phyloP scores from a whole-genome alignment of 768 basidiomycete species.

The Auricularia heimuer region DNA sequence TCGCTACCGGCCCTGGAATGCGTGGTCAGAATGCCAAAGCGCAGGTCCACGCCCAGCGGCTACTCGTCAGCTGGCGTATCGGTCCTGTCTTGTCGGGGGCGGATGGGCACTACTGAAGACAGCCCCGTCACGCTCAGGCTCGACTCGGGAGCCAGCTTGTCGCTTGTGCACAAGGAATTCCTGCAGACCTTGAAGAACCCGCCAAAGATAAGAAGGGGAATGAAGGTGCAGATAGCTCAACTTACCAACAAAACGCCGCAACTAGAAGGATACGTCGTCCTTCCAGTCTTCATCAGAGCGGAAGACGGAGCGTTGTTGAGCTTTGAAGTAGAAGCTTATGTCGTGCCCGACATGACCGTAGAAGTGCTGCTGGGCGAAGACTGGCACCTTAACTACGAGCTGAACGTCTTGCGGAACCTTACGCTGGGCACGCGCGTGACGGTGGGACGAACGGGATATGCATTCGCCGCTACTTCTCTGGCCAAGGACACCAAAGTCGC shows the following conservation, averaged over 20 bases:
- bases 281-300: background rate
- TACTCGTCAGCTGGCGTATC: background rate
- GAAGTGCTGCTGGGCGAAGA: background rate
- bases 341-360: background rate
- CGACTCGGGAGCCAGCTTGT: background rate
- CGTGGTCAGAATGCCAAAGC: background rate
- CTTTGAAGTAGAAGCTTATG: background rate
- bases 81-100: background rate
- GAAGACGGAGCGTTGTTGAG: background rate
- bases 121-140: background rate
- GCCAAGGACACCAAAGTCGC: background rate
- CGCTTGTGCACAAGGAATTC: background rate
- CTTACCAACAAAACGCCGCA: background rate
- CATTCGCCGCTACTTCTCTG: background rate
- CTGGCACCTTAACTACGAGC: background rate
- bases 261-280: background rate
- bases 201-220: background rate
- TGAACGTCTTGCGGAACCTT: conserved; percentile 1
- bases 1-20: background rate
- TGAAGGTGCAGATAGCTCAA: background rate
- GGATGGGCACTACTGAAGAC: background rate
- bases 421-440: background rate
- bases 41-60: background rate
- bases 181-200: background rate
- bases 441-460: background rate